Evolutionary conservation across 345 rosid species (phyloP).

Genomic region (Limnanthes douglasii): DNA sequence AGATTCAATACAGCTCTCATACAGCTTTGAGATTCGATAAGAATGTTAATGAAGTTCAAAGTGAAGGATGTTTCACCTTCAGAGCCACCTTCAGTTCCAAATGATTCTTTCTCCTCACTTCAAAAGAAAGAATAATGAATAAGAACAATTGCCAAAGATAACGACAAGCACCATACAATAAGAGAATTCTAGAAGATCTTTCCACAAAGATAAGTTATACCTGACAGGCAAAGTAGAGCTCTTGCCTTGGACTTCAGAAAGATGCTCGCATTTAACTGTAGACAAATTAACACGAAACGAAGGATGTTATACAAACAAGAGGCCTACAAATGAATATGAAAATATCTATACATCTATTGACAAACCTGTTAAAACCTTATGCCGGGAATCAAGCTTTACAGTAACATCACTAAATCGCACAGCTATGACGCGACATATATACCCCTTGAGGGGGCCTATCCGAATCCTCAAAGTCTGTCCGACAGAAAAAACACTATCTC

Average conservation of each 20-base stretch:
- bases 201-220: conserved; percentile 11
- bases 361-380: conserved; percentile 69
- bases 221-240: conserved; percentile 28
- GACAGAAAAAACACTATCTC: conserved; percentile 48
- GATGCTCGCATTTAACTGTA: conserved; percentile 84
- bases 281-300: conserved; percentile 9
- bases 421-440: conserved; percentile 79
- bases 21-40: background rate
- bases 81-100: conserved; percentile 49
- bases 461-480: conserved; percentile 91
- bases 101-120: conserved; percentile 52
- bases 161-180: conserved; percentile 1
- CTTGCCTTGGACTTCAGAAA: conserved; percentile 73
- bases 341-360: background rate
- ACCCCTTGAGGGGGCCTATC: conserved; percentile 89
- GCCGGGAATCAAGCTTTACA: conserved; percentile 88
- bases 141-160: conserved; percentile 11
- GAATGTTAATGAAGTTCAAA: conserved; percentile 3
- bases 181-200: background rate
- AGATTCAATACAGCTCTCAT: background rate
- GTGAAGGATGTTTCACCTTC: conserved; percentile 30
- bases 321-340: conserved; percentile 5
- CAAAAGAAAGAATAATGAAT: conserved; percentile 10
- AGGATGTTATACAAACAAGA: conserved; percentile 4
- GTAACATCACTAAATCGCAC: conserved; percentile 67